Percentiles rank a stretch among this genome's conserved stretches.
These are phyloP conservation scores for Agroathelia rolfsii DNA, from an alignment of 1,284 basidiomycete species.

Conservation along the genomic window DNA sequence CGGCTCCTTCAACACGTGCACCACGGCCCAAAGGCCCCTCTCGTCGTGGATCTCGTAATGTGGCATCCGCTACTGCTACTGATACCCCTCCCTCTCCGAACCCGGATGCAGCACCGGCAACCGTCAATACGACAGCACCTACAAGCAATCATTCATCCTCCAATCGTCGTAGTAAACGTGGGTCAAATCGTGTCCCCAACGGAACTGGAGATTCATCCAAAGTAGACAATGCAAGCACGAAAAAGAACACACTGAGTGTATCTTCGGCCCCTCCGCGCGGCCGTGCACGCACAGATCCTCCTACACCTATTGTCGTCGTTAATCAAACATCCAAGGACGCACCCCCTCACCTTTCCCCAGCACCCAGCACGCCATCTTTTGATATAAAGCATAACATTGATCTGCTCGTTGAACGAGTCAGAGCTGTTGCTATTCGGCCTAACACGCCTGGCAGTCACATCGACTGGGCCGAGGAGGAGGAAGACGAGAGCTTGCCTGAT, in stretches of 20 bases:
- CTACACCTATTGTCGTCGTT: slow-evolving; percentile 22
- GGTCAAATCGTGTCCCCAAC: too few species aligned
- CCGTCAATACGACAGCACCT: slow-evolving; percentile 24
- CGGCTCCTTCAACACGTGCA: slow-evolving; percentile 15
- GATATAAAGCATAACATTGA: slow-evolving; percentile 54
- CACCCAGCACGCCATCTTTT: slow-evolving; percentile 23
- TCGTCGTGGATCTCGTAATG: slow-evolving; percentile 24
- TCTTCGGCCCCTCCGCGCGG: slow-evolving; percentile 19
- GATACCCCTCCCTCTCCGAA: slow-evolving; percentile 19
- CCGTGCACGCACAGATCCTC: slow-evolving; percentile 17
- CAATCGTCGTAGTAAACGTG: too few species aligned
- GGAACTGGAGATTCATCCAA: too few species aligned
- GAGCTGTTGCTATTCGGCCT: slow-evolving; percentile 59
- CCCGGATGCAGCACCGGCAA: slow-evolving; percentile 19
- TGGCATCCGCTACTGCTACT: slow-evolving; percentile 25
- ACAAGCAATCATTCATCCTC: slow-evolving; percentile 29
- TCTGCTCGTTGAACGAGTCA: slow-evolving; percentile 59
- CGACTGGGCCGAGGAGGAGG: slow-evolving; percentile 79
- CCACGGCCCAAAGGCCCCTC: slow-evolving; percentile 26
- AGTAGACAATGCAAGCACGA: too few species aligned
- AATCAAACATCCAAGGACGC: slow-evolving; percentile 35
- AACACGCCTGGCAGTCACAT: slow-evolving; percentile 69
- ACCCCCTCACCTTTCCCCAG: slow-evolving; percentile 46
- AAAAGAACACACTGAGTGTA: too few species aligned
- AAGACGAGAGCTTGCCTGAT: slow-evolving; percentile 71